Conservation (phyloP, 177 flowering plant species). For the Vitis hybrid region DNA sequence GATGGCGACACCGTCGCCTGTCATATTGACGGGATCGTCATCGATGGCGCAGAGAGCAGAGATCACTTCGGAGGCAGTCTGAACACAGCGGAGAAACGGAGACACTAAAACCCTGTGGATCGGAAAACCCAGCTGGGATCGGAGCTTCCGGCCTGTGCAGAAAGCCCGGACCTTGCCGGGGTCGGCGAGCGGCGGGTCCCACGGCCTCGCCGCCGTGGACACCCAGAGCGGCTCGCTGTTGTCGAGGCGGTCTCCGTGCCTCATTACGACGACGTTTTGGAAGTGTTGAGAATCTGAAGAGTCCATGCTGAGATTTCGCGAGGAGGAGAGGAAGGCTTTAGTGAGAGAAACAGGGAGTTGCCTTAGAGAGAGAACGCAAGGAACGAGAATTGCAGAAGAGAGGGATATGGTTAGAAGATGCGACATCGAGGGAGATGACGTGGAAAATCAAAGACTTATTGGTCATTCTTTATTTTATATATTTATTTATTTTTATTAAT, state of each 20-base stretch:
- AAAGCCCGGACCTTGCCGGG: conserved; percentile 61
- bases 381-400: too few species aligned
- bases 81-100: conserved; percentile 73
- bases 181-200: conserved; percentile 74
- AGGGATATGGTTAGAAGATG: too few species aligned
- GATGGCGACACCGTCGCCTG: conserved; percentile 32
- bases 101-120: conserved; percentile 78
- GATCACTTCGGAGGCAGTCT: conserved; percentile 71
- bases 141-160: conserved; percentile 47
- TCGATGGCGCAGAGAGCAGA: conserved; percentile 55
- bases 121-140: conserved; percentile 40
- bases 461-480: too few species aligned
- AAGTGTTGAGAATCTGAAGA: conserved; percentile 2
- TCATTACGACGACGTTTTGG: conserved; percentile 79
- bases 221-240: conserved; percentile 63
- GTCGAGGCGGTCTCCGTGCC: conserved; percentile 90
- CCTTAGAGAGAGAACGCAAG: too few species aligned
- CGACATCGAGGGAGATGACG: too few species aligned
- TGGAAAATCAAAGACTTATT: too few species aligned
- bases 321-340: not conserved
- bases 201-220: conserved; percentile 52
- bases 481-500: too few species aligned
- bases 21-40: conserved; percentile 25
- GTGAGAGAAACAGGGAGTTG: not conserved
- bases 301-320: not conserved